Conservation (phyloP, 2,329 filamentous ascomycete species). For the Neurospora sp. region DNA sequence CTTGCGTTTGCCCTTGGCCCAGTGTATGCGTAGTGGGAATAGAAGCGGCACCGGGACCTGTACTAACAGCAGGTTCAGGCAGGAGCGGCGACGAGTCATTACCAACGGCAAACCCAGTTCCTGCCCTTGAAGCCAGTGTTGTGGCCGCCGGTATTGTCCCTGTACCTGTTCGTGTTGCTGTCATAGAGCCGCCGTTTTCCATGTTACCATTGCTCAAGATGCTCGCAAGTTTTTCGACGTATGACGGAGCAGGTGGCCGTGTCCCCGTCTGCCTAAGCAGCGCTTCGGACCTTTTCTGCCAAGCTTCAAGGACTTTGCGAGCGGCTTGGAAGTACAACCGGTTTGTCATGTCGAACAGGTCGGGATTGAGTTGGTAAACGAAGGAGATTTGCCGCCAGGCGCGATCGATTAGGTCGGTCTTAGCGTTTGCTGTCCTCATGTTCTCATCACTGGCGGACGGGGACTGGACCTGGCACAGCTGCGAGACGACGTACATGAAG, state of each 20-base stretch:
- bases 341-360: conserved; percentile 38
- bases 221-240: conserved; percentile 30
- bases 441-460: background rate
- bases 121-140: background rate
- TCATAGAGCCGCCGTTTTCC: background rate
- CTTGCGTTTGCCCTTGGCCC: background rate
- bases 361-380: conserved; percentile 38
- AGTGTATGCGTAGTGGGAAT: background rate
- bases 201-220: background rate
- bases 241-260: conserved; percentile 32
- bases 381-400: conserved; percentile 40
- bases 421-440: conserved; percentile 20
- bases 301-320: conserved; percentile 40
- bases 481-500: conserved; percentile 44
- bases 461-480: conserved; percentile 33
- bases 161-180: background rate
- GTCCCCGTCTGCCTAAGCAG: conserved; percentile 25
- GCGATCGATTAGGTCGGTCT: conserved; percentile 41
- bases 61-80: background rate
- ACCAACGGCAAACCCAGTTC: background rate
- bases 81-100: background rate
- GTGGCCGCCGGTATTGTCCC: background rate
- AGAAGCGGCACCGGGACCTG: background rate
- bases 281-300: conserved; percentile 38
- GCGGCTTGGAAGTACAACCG: conserved; percentile 36